These are phyloP conservation scores for Aspergillus glaucus DNA, from an alignment of 2,329 filamentous ascomycete species.

Conservation along the genomic window DNA sequence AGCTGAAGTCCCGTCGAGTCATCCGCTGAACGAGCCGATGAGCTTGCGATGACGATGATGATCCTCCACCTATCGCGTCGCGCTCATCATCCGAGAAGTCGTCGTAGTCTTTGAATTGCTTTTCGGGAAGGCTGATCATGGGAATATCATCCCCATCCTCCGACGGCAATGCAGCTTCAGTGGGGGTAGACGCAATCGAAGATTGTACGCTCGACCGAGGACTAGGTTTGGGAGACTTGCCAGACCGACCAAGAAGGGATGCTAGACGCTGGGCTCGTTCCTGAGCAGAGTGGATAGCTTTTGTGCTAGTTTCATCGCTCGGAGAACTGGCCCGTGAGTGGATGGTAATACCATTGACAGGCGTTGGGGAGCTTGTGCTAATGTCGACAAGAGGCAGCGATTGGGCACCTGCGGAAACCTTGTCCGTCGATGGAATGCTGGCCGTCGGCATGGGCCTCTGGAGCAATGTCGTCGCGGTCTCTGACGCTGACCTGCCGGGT, in stretches of 20 bases:
- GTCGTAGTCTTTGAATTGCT: slow-evolving; percentile 25
- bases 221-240: slow-evolving; percentile 25
- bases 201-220: slow-evolving; percentile 22
- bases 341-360: slow-evolving; percentile 24
- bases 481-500: slow-evolving; percentile 18
- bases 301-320: slow-evolving; percentile 23
- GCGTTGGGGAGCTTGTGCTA: slow-evolving; percentile 20
- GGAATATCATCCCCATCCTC: slow-evolving; percentile 31
- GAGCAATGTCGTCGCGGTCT: slow-evolving; percentile 21
- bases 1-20: slow-evolving; percentile 27
- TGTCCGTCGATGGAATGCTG: slow-evolving; percentile 32
- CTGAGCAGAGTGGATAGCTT: slow-evolving; percentile 28
- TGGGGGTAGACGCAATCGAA: slow-evolving; percentile 24
- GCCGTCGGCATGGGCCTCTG: slow-evolving; percentile 28
- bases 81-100: slow-evolving; percentile 26
- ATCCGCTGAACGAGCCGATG: slow-evolving; percentile 31
- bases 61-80: slow-evolving; percentile 19
- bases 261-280: slow-evolving; percentile 28
- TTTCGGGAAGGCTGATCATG: slow-evolving; percentile 29
- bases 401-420: slow-evolving; percentile 14
- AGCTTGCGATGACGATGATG: slow-evolving; percentile 25
- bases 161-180: slow-evolving; percentile 18
- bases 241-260: slow-evolving; percentile 26
- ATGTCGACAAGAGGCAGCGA: slow-evolving; percentile 20
- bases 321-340: slow-evolving; percentile 18